These are phyloP conservation scores for Lolium rigidum DNA, from an alignment of 176 grass and related monocot species.

Conservation along the genomic window DNA sequence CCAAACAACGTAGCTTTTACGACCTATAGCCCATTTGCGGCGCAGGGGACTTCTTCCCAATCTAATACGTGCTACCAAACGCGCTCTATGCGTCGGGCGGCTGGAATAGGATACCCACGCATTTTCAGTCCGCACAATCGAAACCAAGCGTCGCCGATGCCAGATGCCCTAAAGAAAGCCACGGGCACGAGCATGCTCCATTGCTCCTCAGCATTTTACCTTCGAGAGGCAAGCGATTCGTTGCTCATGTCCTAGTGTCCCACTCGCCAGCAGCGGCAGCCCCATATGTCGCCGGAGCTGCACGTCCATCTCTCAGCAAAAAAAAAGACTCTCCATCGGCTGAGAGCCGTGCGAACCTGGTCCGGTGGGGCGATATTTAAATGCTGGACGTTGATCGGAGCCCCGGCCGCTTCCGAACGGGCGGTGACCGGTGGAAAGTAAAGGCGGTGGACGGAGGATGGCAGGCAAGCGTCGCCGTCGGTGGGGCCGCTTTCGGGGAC, in stretches of 20 bases:
- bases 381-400: constrained; percentile 41
- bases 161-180: too few relatives aligned
- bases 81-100: too few relatives aligned
- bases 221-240: neutral
- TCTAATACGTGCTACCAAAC: too few relatives aligned
- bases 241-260: neutral
- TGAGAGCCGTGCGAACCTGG: constrained; percentile 34
- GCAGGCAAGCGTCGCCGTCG: constrained; percentile 35
- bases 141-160: too few relatives aligned
- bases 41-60: too few relatives aligned
- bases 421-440: constrained; percentile 5
- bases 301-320: neutral
- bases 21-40: too few relatives aligned
- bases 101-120: too few relatives aligned
- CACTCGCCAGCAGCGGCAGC: neutral
- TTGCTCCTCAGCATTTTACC: too few relatives aligned
- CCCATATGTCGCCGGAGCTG: neutral
- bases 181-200: too few relatives aligned
- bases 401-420: constrained; percentile 32
- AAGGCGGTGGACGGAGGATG: constrained; percentile 33
- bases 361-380: constrained; percentile 5
- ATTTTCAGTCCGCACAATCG: too few relatives aligned
- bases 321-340: neutral
- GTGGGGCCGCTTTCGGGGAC: constrained; percentile 49
- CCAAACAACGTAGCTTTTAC: too few relatives aligned